These are phyloP conservation scores for Rhodomyrtus tomentosa DNA, from an alignment of 345 rosid species.

Conservation along the genomic window DNA sequence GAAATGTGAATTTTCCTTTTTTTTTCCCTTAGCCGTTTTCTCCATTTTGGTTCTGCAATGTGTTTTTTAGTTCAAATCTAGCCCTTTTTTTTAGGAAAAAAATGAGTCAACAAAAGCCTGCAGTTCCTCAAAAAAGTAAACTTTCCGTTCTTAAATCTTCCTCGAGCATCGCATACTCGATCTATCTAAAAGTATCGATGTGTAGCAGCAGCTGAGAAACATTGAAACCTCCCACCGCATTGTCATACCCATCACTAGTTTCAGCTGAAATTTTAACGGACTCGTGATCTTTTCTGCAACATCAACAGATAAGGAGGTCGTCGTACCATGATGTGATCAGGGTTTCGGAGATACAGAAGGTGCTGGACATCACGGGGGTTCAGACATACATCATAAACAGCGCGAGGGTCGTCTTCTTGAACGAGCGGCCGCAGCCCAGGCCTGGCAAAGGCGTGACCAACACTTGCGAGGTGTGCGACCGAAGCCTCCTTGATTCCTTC, in stretches of 20 bases:
- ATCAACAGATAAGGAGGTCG: constrained; percentile 51
- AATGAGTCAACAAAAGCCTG: background rate
- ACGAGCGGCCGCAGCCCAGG: constrained; percentile 58
- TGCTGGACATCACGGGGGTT: constrained; percentile 46
- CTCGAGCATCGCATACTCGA: background rate
- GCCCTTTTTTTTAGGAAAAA: background rate
- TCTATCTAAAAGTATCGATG: background rate
- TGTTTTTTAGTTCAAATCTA: background rate
- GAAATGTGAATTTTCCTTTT: background rate
- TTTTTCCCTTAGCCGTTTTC: background rate
- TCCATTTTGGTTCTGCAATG: background rate
- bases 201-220: background rate
- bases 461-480: constrained; percentile 47
- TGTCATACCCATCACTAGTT: background rate
- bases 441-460: constrained; percentile 60
- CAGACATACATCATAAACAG: constrained; percentile 62
- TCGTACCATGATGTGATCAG: constrained; percentile 72
- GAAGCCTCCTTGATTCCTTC: constrained; percentile 64
- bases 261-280: background rate
- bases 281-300: background rate
- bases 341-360: constrained; percentile 51
- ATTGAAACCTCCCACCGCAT: background rate
- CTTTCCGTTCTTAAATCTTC: background rate
- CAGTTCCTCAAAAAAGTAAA: background rate
- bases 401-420: constrained; percentile 57